Evolutionary conservation across 75 land plant genomes (phyloP), one percentile per base, ranked within the genome.

Genomic region (Cryptomeria japonica): DNA sequence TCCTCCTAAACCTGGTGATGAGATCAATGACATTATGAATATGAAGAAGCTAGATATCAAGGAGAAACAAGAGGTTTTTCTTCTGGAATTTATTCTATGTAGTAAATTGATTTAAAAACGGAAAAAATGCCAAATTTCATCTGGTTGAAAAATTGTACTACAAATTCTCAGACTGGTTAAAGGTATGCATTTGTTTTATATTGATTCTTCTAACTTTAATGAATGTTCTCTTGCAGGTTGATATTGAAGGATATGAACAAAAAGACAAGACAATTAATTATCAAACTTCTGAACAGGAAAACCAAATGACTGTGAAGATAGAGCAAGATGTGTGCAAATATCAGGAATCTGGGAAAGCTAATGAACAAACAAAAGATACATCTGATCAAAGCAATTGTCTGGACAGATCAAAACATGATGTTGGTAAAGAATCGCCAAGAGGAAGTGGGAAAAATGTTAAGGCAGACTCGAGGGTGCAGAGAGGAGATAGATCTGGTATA

Each of bases 41-140:
- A 19, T 46, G 10, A 80, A 80, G 37, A 76, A 76, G 83, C 28
- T 42, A 18, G 47, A 80, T 8, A 41, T 80, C 83, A 80, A 38
- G 83, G 83, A 80, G n/a, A 44, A 80, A 80, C 46, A 80, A 41
- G 83, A 80, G 83, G 83, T 80, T 80, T 79, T 44, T 80, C 83
- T 80, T 80, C 28, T 80, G 1, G 46, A 80, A 80, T 39, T 80
- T 41, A 80, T 34, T 80, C 25, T 80, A 18, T 80, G 25, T 76
- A 76, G 5, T 22, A 80, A 80, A 79, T 41, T 39, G 46, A 41
- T 73, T 32, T 73, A 32, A 15, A 19, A 44, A 80, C 8, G 49
- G 8, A 44, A 44, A 47, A 19, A 34, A 36, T 80, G 83, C 1
- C 38, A 39, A 76, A 22, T 80, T 80, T 41, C 39, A 64, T 44